Conservation (phyloP, 2,329 filamentous ascomycete species). For the Stemphylium lycopersici region DNA sequence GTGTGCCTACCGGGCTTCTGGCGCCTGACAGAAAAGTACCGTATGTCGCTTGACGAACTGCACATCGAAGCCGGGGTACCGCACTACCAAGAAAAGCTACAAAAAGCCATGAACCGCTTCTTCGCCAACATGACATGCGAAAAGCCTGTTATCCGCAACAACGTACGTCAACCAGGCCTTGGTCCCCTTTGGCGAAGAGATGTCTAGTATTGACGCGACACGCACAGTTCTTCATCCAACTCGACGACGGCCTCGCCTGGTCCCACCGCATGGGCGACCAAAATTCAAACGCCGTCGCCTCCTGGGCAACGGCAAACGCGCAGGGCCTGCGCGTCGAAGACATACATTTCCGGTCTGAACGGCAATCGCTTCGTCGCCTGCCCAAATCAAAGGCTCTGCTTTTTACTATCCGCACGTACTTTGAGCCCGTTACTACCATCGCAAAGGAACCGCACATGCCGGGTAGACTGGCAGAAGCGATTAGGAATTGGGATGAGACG, state of each 20-base stretch:
- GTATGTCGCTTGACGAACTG: neutral
- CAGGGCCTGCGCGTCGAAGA: conserved; percentile 1
- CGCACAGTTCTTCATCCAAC: neutral
- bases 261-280: conserved; percentile 4
- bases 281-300: neutral
- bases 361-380: conserved; percentile 1
- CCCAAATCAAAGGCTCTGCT: conserved; percentile 1
- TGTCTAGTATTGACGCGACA: neutral
- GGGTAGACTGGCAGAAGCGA: neutral
- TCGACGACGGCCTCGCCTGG: conserved; percentile 4
- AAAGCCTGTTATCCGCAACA: conserved; percentile 1
- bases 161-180: neutral
- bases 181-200: too few species aligned
- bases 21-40: conserved; percentile 3
- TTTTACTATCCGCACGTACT: conserved; percentile 1
- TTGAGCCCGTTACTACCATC: conserved; percentile 2
- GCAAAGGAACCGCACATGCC: conserved; percentile 5
- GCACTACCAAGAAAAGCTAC: conserved; percentile 1
- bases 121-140: conserved; percentile 4
- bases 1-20: conserved; percentile 4
- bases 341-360: conserved; percentile 1
- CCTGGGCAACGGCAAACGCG: conserved; percentile 2
- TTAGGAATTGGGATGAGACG: neutral
- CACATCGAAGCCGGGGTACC: conserved; percentile 5
- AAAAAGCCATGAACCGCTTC: conserved; percentile 5